Evolutionary conservation across 2,329 filamentous ascomycete species (phyloP).

Genomic region (Aspergillus novoparasiticus): DNA sequence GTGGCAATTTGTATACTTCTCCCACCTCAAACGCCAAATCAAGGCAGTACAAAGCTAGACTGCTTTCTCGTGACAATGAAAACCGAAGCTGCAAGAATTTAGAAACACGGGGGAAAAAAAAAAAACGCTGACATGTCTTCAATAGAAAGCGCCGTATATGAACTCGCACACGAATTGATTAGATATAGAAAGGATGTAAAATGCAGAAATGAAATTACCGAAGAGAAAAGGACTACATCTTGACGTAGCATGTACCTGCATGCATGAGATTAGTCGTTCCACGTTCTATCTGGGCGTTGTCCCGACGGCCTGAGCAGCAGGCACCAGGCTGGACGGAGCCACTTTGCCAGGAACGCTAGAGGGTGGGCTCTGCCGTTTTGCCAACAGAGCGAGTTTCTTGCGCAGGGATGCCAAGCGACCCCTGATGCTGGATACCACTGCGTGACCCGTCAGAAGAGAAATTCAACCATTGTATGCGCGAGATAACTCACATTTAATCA

Average conservation of each 20-base stretch:
- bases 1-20: conserved; percentile 25
- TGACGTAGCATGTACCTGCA: conserved; percentile 20
- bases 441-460: conserved; percentile 24
- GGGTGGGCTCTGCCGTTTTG: conserved; percentile 49
- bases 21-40: conserved; percentile 18
- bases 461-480: neutral
- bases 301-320: conserved; percentile 35
- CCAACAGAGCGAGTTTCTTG: conserved; percentile 53
- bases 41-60: conserved; percentile 8
- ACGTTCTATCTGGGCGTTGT: conserved; percentile 35
- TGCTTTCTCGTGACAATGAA: conserved; percentile 4
- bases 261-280: conserved; percentile 12
- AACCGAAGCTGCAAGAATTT: neutral
- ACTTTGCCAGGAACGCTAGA: conserved; percentile 31
- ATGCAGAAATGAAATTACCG: conserved; percentile 8
- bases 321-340: conserved; percentile 32
- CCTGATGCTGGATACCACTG: conserved; percentile 54
- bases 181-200: conserved; percentile 14
- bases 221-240: conserved; percentile 16
- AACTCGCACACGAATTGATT: conserved; percentile 11
- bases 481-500: conserved; percentile 51
- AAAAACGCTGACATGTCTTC: conserved; percentile 12
- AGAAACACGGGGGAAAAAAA: conserved; percentile 6
- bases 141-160: conserved; percentile 14
- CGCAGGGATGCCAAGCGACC: conserved; percentile 49